Conservation (phyloP, 1,284 basidiomycete species). For the Puccinia polysora region DNA sequence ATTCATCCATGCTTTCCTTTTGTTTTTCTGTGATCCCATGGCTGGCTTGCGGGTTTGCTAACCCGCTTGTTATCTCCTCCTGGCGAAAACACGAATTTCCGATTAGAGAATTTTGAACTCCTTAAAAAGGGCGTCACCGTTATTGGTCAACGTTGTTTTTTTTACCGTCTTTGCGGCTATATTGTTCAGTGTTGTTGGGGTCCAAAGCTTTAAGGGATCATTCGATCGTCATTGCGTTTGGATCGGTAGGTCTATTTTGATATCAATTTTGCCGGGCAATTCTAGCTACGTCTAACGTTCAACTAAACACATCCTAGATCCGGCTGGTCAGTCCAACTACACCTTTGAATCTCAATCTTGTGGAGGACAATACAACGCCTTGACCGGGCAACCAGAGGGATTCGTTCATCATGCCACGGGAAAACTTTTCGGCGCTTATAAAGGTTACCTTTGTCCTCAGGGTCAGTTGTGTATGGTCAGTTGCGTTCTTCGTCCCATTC, state of each 20-base stretch:
- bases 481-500: background rate
- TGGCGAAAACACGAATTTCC: background rate
- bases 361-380: slow-evolving; percentile 61
- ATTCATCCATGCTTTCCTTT: background rate
- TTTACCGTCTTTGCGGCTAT: slow-evolving; percentile 87
- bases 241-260: slow-evolving; percentile 53
- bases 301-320: slow-evolving; percentile 54
- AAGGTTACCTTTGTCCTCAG: slow-evolving; percentile 52
- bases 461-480: slow-evolving; percentile 52
- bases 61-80: background rate
- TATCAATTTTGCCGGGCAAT: slow-evolving; percentile 36
- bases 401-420: slow-evolving; percentile 41
- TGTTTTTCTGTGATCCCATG: background rate
- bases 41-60: background rate
- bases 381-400: slow-evolving; percentile 43
- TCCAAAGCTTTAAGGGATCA: slow-evolving; percentile 83
- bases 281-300: slow-evolving; percentile 6
- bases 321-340: slow-evolving; percentile 52
- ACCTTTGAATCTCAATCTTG: slow-evolving; percentile 60
- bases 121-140: slow-evolving; percentile 80
- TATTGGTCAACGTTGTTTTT: slow-evolving; percentile 80
- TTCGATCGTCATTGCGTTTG: slow-evolving; percentile 61
- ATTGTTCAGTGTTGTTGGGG: slow-evolving; percentile 77
- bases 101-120: slow-evolving; percentile 81
- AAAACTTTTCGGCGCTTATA: slow-evolving; percentile 42